These are phyloP conservation scores for Globisporangium lucens DNA, from an alignment of 352 stramenopile genomes.

Conservation along the genomic window DNA sequence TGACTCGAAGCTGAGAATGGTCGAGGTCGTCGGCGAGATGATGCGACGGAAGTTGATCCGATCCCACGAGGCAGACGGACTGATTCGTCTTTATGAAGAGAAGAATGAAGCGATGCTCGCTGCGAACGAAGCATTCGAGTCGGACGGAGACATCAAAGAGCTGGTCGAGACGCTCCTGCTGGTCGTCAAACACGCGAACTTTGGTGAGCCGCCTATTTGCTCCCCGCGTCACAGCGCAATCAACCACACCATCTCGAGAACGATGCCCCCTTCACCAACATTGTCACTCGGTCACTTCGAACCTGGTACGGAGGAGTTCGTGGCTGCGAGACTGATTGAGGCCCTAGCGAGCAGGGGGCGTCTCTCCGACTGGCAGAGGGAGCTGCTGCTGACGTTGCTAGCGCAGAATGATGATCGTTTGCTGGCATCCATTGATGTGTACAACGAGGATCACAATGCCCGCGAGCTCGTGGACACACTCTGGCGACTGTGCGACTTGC, in stretches of 20 bases:
- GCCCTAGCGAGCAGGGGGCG: constrained; percentile 31
- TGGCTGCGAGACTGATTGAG: constrained; percentile 31
- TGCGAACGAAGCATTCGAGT: constrained; percentile 68
- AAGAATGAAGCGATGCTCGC: constrained; percentile 73
- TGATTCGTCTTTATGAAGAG: constrained; percentile 60
- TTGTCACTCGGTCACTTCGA: constrained; percentile 12
- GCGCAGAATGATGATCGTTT: constrained; percentile 44
- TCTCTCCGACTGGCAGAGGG: constrained; percentile 51
- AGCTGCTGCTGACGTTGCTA: constrained; percentile 51
- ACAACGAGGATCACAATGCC: constrained; percentile 40
- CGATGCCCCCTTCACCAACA: constrained; percentile 4
- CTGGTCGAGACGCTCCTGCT: constrained; percentile 77
- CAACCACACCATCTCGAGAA: neutral
- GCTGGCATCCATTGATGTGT: constrained; percentile 53
- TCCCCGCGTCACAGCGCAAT: constrained; percentile 19
- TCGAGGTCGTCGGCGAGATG: constrained; percentile 73
- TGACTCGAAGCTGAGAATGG: constrained; percentile 41
- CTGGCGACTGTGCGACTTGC: constrained; percentile 55
- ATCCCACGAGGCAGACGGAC: constrained; percentile 51
- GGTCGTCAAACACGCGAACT: constrained; percentile 77
- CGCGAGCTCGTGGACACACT: constrained; percentile 57
- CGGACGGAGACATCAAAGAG: constrained; percentile 69
- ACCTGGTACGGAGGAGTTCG: constrained; percentile 21
- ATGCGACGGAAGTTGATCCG: constrained; percentile 44
- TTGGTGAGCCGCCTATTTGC: constrained; percentile 31